phyloP scores from a whole-genome alignment of 1,139 yeast genomes.

The Scheffersomyces lignicola region DNA sequence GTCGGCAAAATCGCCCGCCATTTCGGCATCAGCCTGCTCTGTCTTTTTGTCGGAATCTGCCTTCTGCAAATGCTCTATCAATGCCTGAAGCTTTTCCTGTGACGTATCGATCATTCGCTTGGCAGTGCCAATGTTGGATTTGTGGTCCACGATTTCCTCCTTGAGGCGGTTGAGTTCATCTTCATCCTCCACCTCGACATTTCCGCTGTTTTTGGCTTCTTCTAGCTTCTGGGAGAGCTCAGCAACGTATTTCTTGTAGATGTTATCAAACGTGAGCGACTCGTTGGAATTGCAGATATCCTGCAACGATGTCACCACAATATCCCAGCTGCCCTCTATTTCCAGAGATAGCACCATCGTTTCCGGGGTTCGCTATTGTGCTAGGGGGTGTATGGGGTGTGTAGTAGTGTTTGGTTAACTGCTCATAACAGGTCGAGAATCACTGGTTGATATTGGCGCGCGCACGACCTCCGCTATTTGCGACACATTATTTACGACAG shows the following conservation, averaged over 20 bases:
- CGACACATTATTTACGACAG: too few species aligned
- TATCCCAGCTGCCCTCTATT: constrained; percentile 66
- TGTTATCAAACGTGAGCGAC: constrained; percentile 50
- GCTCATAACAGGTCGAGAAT: too few species aligned
- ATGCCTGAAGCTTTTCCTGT: constrained; percentile 35
- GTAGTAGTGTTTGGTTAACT: neutral
- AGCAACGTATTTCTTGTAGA: constrained; percentile 28
- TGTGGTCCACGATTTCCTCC: constrained; percentile 50
- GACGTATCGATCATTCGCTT: constrained; percentile 46
- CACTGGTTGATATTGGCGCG: too few species aligned
- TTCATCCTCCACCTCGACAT: constrained; percentile 23
- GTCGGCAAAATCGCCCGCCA: constrained; percentile 3
- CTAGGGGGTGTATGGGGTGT: too few species aligned
- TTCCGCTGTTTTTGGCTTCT: constrained; percentile 6
- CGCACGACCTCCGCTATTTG: too few species aligned
- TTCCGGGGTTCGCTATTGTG: too few species aligned
- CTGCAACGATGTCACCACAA: constrained; percentile 63
- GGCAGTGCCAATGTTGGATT: constrained; percentile 57
- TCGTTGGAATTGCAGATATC: constrained; percentile 67
- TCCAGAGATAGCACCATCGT: constrained; percentile 18
- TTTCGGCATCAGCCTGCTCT: constrained; percentile 8
- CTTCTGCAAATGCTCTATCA: constrained; percentile 28
- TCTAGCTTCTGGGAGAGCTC: constrained; percentile 13
- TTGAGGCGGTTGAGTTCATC: constrained; percentile 42
- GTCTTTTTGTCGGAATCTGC: constrained; percentile 11